These are phyloP conservation scores for Candida silvicultrix DNA, from an alignment of 805 yeast genomes.

Conservation along the genomic window DNA sequence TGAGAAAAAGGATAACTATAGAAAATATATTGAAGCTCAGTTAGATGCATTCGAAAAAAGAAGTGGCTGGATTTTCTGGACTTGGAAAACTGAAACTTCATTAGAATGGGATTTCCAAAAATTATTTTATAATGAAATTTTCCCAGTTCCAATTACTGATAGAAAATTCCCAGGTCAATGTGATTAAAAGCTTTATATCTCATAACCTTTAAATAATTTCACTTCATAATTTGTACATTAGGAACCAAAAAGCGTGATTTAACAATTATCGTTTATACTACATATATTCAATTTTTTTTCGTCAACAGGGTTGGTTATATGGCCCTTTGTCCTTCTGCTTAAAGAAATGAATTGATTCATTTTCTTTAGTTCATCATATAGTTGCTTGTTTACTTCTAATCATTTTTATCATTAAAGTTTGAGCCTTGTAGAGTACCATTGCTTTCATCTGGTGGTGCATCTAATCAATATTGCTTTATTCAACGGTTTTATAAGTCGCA, in stretches of 20 bases:
- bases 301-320: neutral
- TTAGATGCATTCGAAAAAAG: conserved; percentile 73
- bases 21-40: conserved; percentile 83
- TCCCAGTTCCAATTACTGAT: conserved; percentile 75
- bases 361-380: neutral
- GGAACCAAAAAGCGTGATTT: neutral
- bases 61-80: conserved; percentile 92
- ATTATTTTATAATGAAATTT: conserved; percentile 49
- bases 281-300: neutral
- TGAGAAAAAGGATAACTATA: conserved; percentile 47
- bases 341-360: no score
- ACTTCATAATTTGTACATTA: neutral
- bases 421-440: neutral
- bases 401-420: neutral
- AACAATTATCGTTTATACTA: neutral
- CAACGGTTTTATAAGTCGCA: neutral
- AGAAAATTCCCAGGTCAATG: conserved; percentile 72
- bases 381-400: neutral
- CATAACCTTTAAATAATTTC: no score
- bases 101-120: conserved; percentile 81
- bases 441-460: neutral
- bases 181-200: conserved; percentile 6
- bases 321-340: no score
- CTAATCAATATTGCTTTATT: neutral
- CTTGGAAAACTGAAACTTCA: conserved; percentile 80